Base-by-base conservation (phyloP, 495 filamentous ascomycete species). In the Umbilicaria muhlenbergii region DNA sequence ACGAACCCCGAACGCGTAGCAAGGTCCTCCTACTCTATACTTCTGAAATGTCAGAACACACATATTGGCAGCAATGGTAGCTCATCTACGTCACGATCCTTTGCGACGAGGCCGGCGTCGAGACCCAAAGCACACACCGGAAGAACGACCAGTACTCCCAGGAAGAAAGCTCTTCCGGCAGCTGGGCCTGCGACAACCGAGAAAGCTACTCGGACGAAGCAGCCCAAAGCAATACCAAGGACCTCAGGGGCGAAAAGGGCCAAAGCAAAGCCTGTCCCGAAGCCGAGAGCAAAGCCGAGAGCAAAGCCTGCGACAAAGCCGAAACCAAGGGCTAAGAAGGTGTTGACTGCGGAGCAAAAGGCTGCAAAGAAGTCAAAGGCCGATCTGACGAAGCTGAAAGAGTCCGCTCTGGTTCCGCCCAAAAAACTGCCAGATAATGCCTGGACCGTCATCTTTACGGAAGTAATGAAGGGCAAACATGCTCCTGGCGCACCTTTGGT, bases 291-390 rank as follows among this genome's bases (percentile, higher is more conserved):
- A 32, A 54, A 51, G 39, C 24, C 41, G 15, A 28, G 43, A 31
- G 32, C 45, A 43, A 51, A 47, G 40, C 14, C 51, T 44, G 53
- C 38, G 36, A 39, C 41, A 47, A 61, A 47, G 15, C 12, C 40
- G 5, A 47, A 38, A 44, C 7, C 41, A 16, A 51, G 47, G 43
- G 36, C 32, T 17, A 56, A 49, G 43, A 50, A 43, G 38, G 46
- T 36, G 16, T 47, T 61, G 52, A 64, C 56, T 2, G 56, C 59
- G 19, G 46, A 55, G 40, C 48, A 65, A 39, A 58, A 59, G 34
- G 52, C 49, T n/a, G 44, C 39, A 24, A 32, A 48, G 16, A 33
- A 59, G 28, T 33, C 39, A 14, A 52, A 35, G 14, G 36, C 49
- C 6, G 49, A 50, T 0, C 42, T 64, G 15, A 58, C 49, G 18